A percentile compares a stretch with the other conserved stretches of the same genome.
These are phyloP conservation scores for Tolypocladium endophyticum DNA, from an alignment of 2,329 filamentous ascomycete genomes.

Conservation along the genomic window DNA sequence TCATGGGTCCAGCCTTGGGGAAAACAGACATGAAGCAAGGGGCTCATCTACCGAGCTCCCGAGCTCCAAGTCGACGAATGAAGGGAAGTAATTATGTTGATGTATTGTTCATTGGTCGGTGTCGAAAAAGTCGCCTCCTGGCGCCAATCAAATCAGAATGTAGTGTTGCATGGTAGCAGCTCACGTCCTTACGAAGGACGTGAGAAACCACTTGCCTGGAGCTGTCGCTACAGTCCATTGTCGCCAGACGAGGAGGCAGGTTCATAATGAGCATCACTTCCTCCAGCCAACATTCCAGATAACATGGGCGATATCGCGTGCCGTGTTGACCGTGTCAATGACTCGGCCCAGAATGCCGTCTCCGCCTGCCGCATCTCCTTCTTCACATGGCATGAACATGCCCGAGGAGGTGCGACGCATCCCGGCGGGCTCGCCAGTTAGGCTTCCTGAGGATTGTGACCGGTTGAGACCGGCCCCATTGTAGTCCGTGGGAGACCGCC, in stretches of 20 bases:
- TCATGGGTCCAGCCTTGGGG: background rate
- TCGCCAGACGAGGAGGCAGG: background rate
- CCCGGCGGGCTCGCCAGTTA: conserved; percentile 43
- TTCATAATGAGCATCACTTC: conserved; percentile 15
- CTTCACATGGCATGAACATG: conserved; percentile 85
- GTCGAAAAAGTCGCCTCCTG: background rate
- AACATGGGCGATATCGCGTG: conserved; percentile 59
- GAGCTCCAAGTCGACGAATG: background rate
- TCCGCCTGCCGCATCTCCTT: conserved; percentile 51
- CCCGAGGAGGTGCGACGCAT: conserved; percentile 74
- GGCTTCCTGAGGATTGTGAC: conserved; percentile 36
- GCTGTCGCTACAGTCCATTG: background rate
- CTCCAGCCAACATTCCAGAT: conserved; percentile 63
- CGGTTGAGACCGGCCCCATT: conserved; percentile 27
- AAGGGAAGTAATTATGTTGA: background rate
- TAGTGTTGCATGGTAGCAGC: background rate
- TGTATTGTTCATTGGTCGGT: background rate
- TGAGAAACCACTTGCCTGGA: too few relatives aligned
- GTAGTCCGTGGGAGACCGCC: conserved; percentile 16
- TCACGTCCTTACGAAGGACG: background rate
- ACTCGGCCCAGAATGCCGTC: conserved; percentile 66
- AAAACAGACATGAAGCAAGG: background rate
- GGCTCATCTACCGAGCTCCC: background rate
- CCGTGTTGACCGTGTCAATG: conserved; percentile 69
- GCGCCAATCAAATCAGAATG: too few relatives aligned